Conservation (phyloP, 768 basidiomycete genomes). For the Leccinum olivaceopallidum region DNA sequence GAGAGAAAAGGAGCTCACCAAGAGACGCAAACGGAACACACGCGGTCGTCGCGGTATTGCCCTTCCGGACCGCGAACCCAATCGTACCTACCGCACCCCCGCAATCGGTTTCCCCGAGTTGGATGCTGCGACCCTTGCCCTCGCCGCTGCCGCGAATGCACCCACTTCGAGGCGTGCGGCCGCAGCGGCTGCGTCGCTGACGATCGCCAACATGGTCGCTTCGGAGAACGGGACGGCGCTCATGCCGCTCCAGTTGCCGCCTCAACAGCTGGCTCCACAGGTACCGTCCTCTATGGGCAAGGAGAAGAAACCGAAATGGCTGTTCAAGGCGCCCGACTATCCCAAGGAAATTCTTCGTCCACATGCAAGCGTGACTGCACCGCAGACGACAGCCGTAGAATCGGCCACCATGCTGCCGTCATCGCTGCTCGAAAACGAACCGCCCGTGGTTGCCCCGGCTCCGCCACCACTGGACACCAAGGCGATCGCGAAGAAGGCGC, state of each 20-base stretch:
- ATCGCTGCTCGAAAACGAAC: constrained; percentile 62
- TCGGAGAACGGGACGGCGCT: constrained; percentile 80
- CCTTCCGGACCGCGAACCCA: constrained; percentile 90
- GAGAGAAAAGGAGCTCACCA: constrained; percentile 88
- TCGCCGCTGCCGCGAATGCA: constrained; percentile 62
- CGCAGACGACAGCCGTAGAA: constrained; percentile 73
- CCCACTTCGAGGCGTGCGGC: constrained; percentile 81
- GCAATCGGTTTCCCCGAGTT: constrained; percentile 83
- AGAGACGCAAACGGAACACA: constrained; percentile 81
- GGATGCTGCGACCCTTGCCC: constrained; percentile 67
- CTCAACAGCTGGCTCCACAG: constrained; percentile 37
- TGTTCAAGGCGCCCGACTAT: constrained; percentile 72
- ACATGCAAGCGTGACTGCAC: constrained; percentile 58
- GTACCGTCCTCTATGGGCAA: constrained; percentile 45
- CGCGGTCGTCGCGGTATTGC: constrained; percentile 78
- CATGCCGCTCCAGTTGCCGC: constrained; percentile 41
- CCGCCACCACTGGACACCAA: constrained; percentile 47
- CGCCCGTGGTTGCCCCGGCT: constrained; percentile 40
- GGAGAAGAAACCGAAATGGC: constrained; percentile 67
- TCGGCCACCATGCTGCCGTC: constrained; percentile 49
- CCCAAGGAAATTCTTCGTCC: constrained; percentile 55
- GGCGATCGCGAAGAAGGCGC: constrained; percentile 57
- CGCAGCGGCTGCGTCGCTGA: constrained; percentile 77
- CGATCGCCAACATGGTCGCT: constrained; percentile 91
- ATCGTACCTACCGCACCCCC: constrained; percentile 89